These are phyloP conservation scores for Xylaria intraflava DNA, from an alignment of 495 filamentous ascomycete genomes.

Conservation along the genomic window DNA sequence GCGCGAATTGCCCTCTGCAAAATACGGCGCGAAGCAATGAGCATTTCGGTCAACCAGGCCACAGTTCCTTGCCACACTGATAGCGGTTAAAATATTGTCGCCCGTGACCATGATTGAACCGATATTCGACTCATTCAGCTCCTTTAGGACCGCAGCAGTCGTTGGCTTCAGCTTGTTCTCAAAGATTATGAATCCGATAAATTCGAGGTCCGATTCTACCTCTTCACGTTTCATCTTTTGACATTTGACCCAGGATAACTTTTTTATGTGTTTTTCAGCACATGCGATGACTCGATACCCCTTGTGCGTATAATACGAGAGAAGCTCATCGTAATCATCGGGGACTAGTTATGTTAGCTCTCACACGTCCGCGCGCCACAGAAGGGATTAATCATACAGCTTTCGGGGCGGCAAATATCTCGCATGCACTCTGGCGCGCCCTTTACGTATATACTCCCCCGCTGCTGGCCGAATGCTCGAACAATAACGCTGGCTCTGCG, in stretches of 20 bases:
- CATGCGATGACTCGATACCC: slow-evolving; percentile 98
- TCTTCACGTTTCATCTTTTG: slow-evolving; percentile 86
- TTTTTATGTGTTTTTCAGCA: slow-evolving; percentile 78
- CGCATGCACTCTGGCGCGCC: slow-evolving; percentile 95
- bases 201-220: slow-evolving; percentile 74
- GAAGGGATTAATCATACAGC: slow-evolving; percentile 49
- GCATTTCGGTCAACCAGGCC: slow-evolving; percentile 70
- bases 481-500: slow-evolving; percentile 91
- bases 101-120: slow-evolving; percentile 95
- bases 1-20: slow-evolving; percentile 62
- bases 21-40: slow-evolving; percentile 88
- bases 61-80: slow-evolving; percentile 94
- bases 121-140: slow-evolving; percentile 80
- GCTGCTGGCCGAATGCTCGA: slow-evolving; percentile 69
- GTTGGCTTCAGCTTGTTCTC: slow-evolving; percentile 95
- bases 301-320: slow-evolving; percentile 85
- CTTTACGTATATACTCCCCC: slow-evolving; percentile 86
- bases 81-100: slow-evolving; percentile 95
- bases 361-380: neutral
- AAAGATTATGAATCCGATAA: slow-evolving; percentile 95
- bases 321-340: slow-evolving; percentile 76
- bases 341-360: slow-evolving; percentile 54
- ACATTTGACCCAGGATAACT: slow-evolving; percentile 84
- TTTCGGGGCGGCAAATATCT: slow-evolving; percentile 78
- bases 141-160: slow-evolving; percentile 68